Evolutionary conservation across 2,329 filamentous ascomycete species (phyloP).

Genomic region (Diplodia sapinea): DNA sequence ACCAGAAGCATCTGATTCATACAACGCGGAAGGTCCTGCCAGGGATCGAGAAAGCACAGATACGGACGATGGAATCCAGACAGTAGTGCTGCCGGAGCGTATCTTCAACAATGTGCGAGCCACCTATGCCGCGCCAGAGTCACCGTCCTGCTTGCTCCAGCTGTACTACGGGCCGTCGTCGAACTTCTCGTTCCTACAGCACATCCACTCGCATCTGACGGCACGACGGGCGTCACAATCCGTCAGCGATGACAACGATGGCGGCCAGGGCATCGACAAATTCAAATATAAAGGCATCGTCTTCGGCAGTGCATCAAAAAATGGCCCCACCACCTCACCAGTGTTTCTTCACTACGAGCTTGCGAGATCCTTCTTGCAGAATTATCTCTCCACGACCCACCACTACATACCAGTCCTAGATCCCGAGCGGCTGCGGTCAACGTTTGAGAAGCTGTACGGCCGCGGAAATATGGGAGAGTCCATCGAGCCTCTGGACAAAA

Average conservation of each 20-base stretch:
- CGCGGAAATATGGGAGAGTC: neutral
- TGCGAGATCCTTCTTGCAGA: conserved; percentile 13
- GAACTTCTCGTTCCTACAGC: conserved; percentile 26
- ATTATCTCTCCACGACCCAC: neutral
- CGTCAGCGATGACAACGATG: conserved; percentile 4
- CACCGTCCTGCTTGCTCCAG: conserved; percentile 16
- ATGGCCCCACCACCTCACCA: neutral
- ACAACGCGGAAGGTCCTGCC: neutral
- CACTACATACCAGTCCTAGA: conserved; percentile 16
- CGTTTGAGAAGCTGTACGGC: conserved; percentile 3
- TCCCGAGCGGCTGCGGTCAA: neutral
- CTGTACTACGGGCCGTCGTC: conserved; percentile 27
- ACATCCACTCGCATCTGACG: conserved; percentile 22
- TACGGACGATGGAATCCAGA: neutral
- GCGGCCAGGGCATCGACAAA: conserved; percentile 3
- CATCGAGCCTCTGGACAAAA: neutral
- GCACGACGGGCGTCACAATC: neutral
- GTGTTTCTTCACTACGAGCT: conserved; percentile 19
- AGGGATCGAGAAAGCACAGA: no score
- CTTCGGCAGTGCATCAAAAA: neutral
- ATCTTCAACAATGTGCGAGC: conserved; percentile 29
- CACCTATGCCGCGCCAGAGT: conserved; percentile 4
- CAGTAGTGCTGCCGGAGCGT: neutral
- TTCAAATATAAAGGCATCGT: conserved; percentile 23
- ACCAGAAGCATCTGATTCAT: neutral